phyloP scores from a whole-genome alignment of 495 filamentous ascomycete genomes.

The Cairneyella variabilis region DNA sequence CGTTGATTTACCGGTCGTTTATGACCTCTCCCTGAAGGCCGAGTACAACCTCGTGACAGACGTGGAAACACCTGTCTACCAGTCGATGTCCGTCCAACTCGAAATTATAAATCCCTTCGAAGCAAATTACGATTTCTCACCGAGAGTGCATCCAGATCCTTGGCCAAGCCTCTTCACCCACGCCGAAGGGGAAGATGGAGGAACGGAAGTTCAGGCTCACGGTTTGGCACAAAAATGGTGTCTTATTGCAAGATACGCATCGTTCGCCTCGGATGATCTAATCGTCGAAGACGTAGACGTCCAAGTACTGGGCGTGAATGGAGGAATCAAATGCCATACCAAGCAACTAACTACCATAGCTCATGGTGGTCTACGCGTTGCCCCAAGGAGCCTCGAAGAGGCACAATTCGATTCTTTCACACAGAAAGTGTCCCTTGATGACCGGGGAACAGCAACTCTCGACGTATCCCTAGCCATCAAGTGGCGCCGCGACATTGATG shows the following conservation, averaged over 20 bases:
- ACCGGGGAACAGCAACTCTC: constrained; percentile 64
- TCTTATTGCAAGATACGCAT: constrained; percentile 65
- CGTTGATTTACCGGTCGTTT: constrained; percentile 50
- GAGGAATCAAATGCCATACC: constrained; percentile 38
- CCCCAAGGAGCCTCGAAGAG: constrained; percentile 46
- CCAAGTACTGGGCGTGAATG: constrained; percentile 48
- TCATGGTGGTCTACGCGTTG: constrained; percentile 13
- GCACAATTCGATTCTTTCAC: constrained; percentile 67
- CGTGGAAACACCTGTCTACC: constrained; percentile 76
- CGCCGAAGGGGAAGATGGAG: constrained; percentile 34
- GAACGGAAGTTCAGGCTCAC: constrained; percentile 26
- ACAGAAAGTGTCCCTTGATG: constrained; percentile 73
- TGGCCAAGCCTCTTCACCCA: constrained; percentile 85
- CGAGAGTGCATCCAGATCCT: constrained; percentile 66
- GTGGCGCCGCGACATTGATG: constrained; percentile 58
- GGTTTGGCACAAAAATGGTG: constrained; percentile 82
- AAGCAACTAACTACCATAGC: constrained; percentile 30
- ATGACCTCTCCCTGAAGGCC: constrained; percentile 66
- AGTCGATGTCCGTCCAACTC: constrained; percentile 60
- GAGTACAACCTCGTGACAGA: constrained; percentile 78
- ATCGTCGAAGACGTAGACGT: constrained; percentile 61
- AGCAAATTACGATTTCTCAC: constrained; percentile 78
- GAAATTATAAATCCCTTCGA: constrained; percentile 80
- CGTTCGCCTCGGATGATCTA: constrained; percentile 69
- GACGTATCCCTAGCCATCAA: constrained; percentile 71